These are phyloP conservation scores for Noccaea caerulescens DNA, from an alignment of 345 rosid species.

Conservation along the genomic window DNA sequence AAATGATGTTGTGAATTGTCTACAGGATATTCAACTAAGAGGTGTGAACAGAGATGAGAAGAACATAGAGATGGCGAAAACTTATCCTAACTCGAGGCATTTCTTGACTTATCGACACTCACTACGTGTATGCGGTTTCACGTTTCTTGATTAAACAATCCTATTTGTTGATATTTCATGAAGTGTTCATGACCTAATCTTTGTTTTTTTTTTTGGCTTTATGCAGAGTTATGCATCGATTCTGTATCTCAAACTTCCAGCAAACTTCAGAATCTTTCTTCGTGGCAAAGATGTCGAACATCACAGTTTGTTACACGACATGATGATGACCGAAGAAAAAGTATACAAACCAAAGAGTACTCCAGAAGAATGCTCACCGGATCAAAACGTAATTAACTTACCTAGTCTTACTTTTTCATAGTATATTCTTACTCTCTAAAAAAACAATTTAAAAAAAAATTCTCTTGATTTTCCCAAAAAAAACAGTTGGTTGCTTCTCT, in stretches of 20 bases:
- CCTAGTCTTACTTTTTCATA: background rate
- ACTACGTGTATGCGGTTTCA: constrained; percentile 53
- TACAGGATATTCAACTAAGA: constrained; percentile 80
- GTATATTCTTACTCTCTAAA: background rate
- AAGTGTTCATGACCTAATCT: background rate
- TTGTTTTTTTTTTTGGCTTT: background rate
- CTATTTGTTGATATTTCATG: background rate
- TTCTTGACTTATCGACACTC: constrained; percentile 73
- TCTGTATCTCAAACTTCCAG: constrained; percentile 70
- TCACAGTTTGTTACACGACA: constrained; percentile 62
- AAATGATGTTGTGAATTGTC: constrained; percentile 20
- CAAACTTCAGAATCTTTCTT: constrained; percentile 57
- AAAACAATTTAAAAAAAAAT: background rate
- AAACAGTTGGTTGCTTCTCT: constrained; percentile 58
- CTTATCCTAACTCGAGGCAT: constrained; percentile 61
- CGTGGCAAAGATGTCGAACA: constrained; percentile 63
- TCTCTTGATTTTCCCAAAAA: background rate
- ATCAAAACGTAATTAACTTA: constrained; percentile 46
- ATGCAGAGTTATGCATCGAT: constrained; percentile 78
- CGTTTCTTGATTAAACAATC: background rate
- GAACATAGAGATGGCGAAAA: constrained; percentile 61
- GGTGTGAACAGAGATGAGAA: constrained; percentile 71
- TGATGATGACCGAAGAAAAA: constrained; percentile 53
- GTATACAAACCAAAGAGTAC: constrained; percentile 55
- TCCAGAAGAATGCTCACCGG: constrained; percentile 42